These are phyloP conservation scores for Pleurotus salmoneostramineus DNA, from an alignment of 768 basidiomycete genomes.

Conservation along the genomic window DNA sequence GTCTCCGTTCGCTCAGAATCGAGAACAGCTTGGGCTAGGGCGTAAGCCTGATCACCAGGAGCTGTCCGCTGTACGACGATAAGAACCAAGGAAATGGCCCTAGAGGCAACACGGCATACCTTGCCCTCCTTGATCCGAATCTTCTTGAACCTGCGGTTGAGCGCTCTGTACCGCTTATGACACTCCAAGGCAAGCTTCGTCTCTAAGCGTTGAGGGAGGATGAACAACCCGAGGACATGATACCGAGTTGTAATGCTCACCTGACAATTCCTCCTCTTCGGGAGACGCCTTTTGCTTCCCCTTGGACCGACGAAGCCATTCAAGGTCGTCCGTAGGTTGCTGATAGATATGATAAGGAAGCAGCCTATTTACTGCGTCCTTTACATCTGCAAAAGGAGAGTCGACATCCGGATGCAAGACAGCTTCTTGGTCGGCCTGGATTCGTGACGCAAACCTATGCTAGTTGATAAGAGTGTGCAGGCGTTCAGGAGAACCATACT, in stretches of 20 bases:
- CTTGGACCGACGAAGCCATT: slow-evolving; percentile 30
- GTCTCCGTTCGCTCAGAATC: slow-evolving; percentile 67
- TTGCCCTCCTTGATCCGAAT: slow-evolving; percentile 50
- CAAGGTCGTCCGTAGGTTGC: slow-evolving; percentile 66
- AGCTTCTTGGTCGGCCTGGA: slow-evolving; percentile 60
- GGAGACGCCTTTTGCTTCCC: slow-evolving; percentile 60
- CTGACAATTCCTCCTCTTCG: slow-evolving; percentile 10
- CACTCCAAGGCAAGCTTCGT: slow-evolving; percentile 70
- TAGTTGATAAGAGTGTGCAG: neutral
- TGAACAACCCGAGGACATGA: slow-evolving; percentile 3
- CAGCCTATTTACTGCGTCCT: slow-evolving; percentile 66
- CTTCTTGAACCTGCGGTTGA: slow-evolving; percentile 57
- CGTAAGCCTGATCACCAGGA: slow-evolving; percentile 60
- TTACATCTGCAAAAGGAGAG: slow-evolving; percentile 57
- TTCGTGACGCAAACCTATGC: slow-evolving; percentile 48
- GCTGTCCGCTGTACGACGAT: slow-evolving; percentile 44
- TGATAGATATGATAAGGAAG: slow-evolving; percentile 81
- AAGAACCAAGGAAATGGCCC: neutral
- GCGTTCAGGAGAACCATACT: slow-evolving; percentile 10
- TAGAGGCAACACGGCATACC: slow-evolving; percentile 31
- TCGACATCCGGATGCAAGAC: slow-evolving; percentile 66
- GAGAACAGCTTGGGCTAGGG: slow-evolving; percentile 57
- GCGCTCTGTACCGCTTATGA: slow-evolving; percentile 48
- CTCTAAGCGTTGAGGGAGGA: slow-evolving; percentile 34
- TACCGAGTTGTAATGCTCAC: slow-evolving; percentile 32